Evolutionary conservation across 352 stramenopile species (phyloP), one percentile per base, ranked within the genome.

Genomic region (Phytophthora brassicae): DNA sequence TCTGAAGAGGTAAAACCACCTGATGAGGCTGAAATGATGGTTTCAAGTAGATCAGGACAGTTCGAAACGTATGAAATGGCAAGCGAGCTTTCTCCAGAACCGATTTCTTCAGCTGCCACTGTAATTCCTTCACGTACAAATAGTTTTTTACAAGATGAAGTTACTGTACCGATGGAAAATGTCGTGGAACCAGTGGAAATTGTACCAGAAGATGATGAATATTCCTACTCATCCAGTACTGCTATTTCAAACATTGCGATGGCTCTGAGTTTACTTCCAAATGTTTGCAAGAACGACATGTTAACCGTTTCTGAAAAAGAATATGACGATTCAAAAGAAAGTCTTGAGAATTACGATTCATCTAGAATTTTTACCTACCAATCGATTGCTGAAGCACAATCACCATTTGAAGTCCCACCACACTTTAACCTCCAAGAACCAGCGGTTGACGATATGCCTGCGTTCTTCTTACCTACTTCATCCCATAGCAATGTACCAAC

Each of bases 241-340:
- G 50, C 50, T 26, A 16, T 63, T 20, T 63, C 61, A 8, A 74
- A 56, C 28, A 72, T 72, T 56, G 63, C 67, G 2, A 57, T 70
- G 64, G 63, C 67, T 16, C 23, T 75, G 6, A 66, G 53, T 53
- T 53, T 75, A n/a, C 33, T 75, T 13, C 67, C 67, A 17, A 60
- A 36, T 43, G 50, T 54, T 11, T 64, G 44, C 22, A 45, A 23
- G 52, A 50, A 56, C 47, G 22, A 63, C 13, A 23, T 49, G 14
- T 44, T 62, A 3, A 35, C 42, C 14, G 17, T 19, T 7, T 14
- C 38, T 57, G 51, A 56, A 17, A 29, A 42, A 12, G 36, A 58
- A 35, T 19, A 1, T 16, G 48, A 45, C 16, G 12, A 47, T 19
- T 5, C 31, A 13, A 14, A 17, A 12, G 39, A 45, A 19, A 26